These are phyloP conservation scores for Vitis riparia DNA, from an alignment of 164 flowering plant species.

Conservation along the genomic window DNA sequence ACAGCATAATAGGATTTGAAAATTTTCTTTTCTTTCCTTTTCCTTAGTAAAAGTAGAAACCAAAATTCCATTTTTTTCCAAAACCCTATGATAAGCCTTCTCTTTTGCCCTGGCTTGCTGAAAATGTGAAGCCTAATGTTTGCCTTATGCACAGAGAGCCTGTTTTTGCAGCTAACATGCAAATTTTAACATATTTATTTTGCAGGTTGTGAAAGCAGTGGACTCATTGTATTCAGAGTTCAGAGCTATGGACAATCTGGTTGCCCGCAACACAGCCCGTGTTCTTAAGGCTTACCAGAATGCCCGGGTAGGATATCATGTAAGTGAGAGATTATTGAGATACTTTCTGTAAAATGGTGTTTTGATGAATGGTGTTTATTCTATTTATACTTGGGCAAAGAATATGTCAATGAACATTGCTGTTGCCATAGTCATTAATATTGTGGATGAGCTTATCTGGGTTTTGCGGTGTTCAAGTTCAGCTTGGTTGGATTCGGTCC, in stretches of 20 bases:
- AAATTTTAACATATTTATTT: background rate
- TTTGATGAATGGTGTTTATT: background rate
- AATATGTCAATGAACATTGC: too few species aligned
- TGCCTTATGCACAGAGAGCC: too few species aligned
- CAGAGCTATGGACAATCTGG: conserved; percentile 75
- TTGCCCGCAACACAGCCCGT: conserved; percentile 65
- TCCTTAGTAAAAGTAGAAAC: too few species aligned
- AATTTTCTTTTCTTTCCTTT: too few species aligned
- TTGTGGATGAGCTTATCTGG: too few species aligned
- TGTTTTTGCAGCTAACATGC: background rate
- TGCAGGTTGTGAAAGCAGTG: conserved; percentile 73
- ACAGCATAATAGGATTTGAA: too few species aligned
- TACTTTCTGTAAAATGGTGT: background rate
- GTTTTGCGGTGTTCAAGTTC: background rate
- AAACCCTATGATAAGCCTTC: too few species aligned
- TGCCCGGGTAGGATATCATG: conserved; percentile 84
- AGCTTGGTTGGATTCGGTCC: background rate
- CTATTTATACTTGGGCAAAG: background rate
- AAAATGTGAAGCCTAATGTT: background rate
- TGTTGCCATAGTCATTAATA: too few species aligned
- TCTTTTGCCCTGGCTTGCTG: too few species aligned
- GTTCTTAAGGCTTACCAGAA: conserved; percentile 83
- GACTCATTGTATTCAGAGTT: conserved; percentile 67
- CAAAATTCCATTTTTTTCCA: too few species aligned
- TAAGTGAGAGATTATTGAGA: conserved; percentile 23